These are phyloP conservation scores for Clavaria fumosa DNA, from an alignment of 768 basidiomycete genomes.

Conservation along the genomic window DNA sequence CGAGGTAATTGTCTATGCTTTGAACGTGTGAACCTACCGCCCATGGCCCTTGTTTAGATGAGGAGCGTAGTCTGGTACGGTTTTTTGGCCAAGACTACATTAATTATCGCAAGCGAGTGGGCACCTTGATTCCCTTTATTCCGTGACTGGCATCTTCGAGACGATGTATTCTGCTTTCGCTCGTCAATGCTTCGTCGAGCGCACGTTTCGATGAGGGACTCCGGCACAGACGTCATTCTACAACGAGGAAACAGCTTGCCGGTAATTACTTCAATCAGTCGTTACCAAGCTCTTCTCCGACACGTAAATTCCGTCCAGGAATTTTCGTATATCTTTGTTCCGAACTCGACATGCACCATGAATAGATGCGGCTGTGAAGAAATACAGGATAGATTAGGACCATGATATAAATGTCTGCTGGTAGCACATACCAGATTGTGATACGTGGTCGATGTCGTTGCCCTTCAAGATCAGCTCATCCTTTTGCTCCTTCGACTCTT, in stretches of 20 bases:
- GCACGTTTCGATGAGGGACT: no score
- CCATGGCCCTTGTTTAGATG: slow-evolving; percentile 36
- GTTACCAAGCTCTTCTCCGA: slow-evolving; percentile 62
- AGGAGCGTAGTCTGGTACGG: slow-evolving; percentile 60
- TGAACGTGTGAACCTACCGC: slow-evolving; percentile 2
- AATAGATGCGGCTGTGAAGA: slow-evolving; percentile 69
- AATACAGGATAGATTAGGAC: slow-evolving; percentile 2
- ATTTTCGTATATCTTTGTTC: slow-evolving; percentile 99
- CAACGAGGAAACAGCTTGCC: no score
- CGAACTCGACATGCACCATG: slow-evolving; percentile 93
- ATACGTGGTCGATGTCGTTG: slow-evolving; percentile 93
- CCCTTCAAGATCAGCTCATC: slow-evolving; percentile 91
- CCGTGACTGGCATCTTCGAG: no score
- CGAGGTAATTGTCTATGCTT: slow-evolving; percentile 31
- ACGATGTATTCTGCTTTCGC: no score
- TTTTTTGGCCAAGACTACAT: slow-evolving; percentile 90
- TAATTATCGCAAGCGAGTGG: slow-evolving; percentile 56
- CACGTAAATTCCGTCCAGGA: slow-evolving; percentile 89
- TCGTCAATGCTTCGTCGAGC: no score
- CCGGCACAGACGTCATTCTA: no score
- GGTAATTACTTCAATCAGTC: slow-evolving; percentile 28
- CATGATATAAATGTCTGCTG: neutral
- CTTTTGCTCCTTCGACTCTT: slow-evolving; percentile 85
- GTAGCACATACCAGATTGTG: slow-evolving; percentile 67
- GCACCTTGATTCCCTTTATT: slow-evolving; percentile 82